Conservation (phyloP, 164 flowering plant genomes). For the Magnolia officinalis region DNA sequence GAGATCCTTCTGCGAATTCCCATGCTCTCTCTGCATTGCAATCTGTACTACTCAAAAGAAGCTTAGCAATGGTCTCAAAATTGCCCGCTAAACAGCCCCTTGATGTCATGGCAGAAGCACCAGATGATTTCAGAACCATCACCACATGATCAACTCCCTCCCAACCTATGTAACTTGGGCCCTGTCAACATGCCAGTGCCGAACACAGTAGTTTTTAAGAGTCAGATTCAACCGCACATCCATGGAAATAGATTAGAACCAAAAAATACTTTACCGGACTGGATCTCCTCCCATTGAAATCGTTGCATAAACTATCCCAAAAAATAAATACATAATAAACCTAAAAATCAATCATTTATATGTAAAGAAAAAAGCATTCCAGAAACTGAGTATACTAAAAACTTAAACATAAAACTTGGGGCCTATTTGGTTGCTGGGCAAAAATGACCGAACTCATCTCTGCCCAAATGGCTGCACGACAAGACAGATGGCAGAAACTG, state of each 20-base stretch:
- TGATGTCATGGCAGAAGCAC: slow-evolving; percentile 93
- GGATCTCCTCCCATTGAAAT: neutral
- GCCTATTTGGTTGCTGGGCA: too few species aligned
- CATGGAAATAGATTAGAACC: too few species aligned
- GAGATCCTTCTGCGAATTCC: slow-evolving; percentile 57
- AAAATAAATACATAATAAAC: neutral
- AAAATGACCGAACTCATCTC: too few species aligned
- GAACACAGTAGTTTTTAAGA: neutral
- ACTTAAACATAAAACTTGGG: too few species aligned
- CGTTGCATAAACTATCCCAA: neutral
- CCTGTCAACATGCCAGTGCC: neutral
- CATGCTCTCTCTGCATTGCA: slow-evolving; percentile 64
- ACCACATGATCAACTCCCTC: neutral
- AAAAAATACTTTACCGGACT: neutral
- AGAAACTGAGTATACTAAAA: too few species aligned
- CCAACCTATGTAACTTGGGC: neutral
- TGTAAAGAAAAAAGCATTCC: too few species aligned
- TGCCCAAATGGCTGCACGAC: too few species aligned
- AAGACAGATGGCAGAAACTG: too few species aligned
- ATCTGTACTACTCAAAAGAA: slow-evolving; percentile 75
- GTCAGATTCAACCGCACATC: too few species aligned
- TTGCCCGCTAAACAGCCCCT: slow-evolving; percentile 86
- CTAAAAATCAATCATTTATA: neutral
- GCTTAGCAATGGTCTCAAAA: slow-evolving; percentile 82
- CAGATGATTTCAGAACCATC: slow-evolving; percentile 25